phyloP scores from a whole-genome alignment of 2,329 filamentous ascomycete genomes.

The Epichloe brachyelytri region DNA sequence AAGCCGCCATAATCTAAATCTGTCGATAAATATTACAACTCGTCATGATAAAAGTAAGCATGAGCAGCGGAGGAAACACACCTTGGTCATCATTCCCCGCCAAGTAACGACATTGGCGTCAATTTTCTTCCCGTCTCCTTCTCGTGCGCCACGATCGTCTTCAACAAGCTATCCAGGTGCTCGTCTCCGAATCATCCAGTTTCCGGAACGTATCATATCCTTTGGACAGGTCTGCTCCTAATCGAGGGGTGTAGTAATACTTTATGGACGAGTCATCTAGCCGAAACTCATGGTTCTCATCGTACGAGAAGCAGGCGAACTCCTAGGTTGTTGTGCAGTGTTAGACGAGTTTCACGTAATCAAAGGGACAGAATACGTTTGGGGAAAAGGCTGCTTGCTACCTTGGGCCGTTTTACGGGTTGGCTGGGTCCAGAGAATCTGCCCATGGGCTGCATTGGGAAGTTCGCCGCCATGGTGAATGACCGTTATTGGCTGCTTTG shows the following conservation, averaged over 20 bases:
- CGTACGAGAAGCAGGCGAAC: constrained; percentile 87
- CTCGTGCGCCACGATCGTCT: constrained; percentile 63
- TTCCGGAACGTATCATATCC: constrained; percentile 78
- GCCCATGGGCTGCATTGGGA: constrained; percentile 55
- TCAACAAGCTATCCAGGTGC: constrained; percentile 74
- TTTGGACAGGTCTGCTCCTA: constrained; percentile 61
- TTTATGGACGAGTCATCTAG: constrained; percentile 67
- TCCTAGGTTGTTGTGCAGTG: constrained; percentile 42
- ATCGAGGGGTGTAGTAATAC: constrained; percentile 71
- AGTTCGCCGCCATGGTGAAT: constrained; percentile 24
- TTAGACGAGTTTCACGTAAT: background rate
- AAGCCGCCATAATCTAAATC: constrained; percentile 65
- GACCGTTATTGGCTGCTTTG: background rate
- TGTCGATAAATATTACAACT: background rate
- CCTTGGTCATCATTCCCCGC: constrained; percentile 98
- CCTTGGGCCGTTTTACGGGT: constrained; percentile 63
- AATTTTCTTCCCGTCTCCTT: constrained; percentile 49
- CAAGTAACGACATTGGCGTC: constrained; percentile 79
- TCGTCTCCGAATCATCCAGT: constrained; percentile 72
- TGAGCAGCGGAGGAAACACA: constrained; percentile 21
- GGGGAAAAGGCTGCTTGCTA: constrained; percentile 16
- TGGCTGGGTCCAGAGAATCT: constrained; percentile 57
- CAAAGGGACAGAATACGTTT: background rate
- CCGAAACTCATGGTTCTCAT: constrained; percentile 65
- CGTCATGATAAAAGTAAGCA: background rate